Evolutionary conservation across 805 yeast genomes (phyloP), one percentile per base, ranked within the genome.

Genomic region (Candida boidinii): DNA sequence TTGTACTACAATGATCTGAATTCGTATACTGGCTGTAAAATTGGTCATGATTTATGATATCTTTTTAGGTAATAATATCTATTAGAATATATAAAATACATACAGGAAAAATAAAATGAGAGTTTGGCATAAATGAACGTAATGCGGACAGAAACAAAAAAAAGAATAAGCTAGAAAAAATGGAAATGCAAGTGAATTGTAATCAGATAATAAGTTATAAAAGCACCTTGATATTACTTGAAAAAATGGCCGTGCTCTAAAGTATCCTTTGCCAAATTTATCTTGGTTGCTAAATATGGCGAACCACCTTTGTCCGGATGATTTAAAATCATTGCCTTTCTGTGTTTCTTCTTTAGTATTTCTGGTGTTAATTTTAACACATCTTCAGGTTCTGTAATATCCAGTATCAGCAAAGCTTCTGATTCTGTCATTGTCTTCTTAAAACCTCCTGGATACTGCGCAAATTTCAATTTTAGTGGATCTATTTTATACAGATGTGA

Each of bases 251-350:
- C 70, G 56, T 76, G 74, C 45, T 84, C 92, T 45, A 85, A 66
- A 28, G 83, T 63, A 34, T 77, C 88, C 54, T 82, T 87, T 22
- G 95, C 95, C 53, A 79, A 84, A 49, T 86, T 85, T 31, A 86
- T 80, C 60, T 85, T 86, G 55, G 84, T 77, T 17, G 95, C 92
- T 41, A 85, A 47, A 43, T 69, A 81, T 14, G 85, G 76, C 29
- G 88, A 79, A 2, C 95, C 95, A 3, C 95, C 95, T 45, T 80
- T 75, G 54, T 85, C 95, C 1, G 95, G 95, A 52, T 85, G 95
- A 54, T 85, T 85, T 10, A 73, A 61, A 57, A 85, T 62, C 94
- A 85, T 86, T 51, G 80, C 68, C 39, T 61, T 62, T 48, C 94
- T 68, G 52, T 86, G 94, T 36, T 76, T 74, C 39, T 72, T 77